Evolutionary conservation across 768 basidiomycete species (phyloP).

Genomic region (Russula sp.): DNA sequence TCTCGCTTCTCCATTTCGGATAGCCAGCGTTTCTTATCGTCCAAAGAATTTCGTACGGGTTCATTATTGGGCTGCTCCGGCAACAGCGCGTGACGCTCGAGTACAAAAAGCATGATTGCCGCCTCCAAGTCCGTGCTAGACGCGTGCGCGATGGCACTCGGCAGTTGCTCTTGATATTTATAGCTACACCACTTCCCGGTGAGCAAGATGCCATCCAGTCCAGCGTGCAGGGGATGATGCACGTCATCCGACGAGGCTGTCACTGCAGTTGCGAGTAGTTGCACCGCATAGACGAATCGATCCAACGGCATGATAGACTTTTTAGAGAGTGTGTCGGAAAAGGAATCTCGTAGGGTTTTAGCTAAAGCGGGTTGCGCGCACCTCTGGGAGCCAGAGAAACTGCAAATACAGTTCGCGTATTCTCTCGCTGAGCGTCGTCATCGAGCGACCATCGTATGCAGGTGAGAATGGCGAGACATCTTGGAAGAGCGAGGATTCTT

Average conservation of each 20-base stretch:
- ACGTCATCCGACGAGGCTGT: conserved; percentile 24
- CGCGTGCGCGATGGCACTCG: conserved; percentile 9
- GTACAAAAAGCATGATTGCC: conserved; percentile 21
- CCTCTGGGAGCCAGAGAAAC: conserved; percentile 21
- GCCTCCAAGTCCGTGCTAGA: conserved; percentile 27
- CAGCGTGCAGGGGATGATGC: conserved; percentile 53
- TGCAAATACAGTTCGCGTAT: conserved; percentile 18
- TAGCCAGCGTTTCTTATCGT: conserved; percentile 33
- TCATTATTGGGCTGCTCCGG: conserved; percentile 22
- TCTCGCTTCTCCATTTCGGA: conserved; percentile 31
- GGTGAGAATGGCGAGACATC: conserved; percentile 15
- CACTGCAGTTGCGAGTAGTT: conserved; percentile 38
- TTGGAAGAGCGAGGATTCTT: conserved; percentile 13
- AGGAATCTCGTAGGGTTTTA: not conserved
- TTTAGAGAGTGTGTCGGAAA: not conserved
- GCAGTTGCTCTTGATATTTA: conserved; percentile 47
- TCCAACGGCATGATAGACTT: conserved; percentile 68
- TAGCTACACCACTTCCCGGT: conserved; percentile 75
- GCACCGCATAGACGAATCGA: conserved; percentile 48
- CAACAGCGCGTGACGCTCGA: conserved; percentile 6
- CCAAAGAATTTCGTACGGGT: conserved; percentile 7
- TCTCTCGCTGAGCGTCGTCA: conserved; percentile 8
- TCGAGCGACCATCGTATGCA: conserved; percentile 13
- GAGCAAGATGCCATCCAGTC: conserved; percentile 56
- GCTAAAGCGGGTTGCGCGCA: not conserved